These are phyloP conservation scores for Pugionium cornutum DNA, from an alignment of 345 rosid genomes.

Conservation along the genomic window DNA sequence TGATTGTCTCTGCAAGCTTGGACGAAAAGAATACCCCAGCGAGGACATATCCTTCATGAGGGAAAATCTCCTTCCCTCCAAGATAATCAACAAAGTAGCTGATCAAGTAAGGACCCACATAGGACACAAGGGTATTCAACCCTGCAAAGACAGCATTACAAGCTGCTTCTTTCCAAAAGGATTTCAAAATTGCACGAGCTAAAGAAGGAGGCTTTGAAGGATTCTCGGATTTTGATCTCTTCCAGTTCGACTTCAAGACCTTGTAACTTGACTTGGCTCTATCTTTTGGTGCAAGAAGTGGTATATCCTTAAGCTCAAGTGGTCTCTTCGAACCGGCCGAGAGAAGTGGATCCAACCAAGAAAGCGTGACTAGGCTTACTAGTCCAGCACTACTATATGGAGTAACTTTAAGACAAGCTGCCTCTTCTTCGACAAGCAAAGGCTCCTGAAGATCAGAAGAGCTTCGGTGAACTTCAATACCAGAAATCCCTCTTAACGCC, in stretches of 20 bases:
- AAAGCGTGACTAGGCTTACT: conserved; percentile 77
- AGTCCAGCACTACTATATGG: conserved; percentile 76
- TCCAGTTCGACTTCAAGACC: conserved; percentile 85
- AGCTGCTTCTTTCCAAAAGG: conserved; percentile 98
- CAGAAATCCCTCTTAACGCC: conserved; percentile 70
- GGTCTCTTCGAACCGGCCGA: conserved; percentile 93
- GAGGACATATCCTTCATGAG: conserved; percentile 91
- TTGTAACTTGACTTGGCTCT: conserved; percentile 89
- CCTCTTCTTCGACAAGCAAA: conserved; percentile 84
- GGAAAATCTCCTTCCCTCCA: conserved; percentile 82
- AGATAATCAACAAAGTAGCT: conserved; percentile 96
- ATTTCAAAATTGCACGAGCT: conserved; percentile 80
- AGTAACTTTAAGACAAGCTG: conserved; percentile 80
- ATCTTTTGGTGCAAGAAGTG: conserved; percentile 85
- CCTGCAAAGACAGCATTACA: conserved; percentile 91
- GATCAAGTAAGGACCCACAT: conserved; percentile 94
- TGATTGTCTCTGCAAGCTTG: conserved; percentile 89
- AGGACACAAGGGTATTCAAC: conserved; percentile 85
- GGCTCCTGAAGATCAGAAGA: conserved; percentile 85
- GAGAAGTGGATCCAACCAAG: conserved; percentile 95
- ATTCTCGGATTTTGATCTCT: conserved; percentile 70
- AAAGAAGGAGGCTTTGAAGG: conserved; percentile 83
- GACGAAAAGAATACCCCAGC: conserved; percentile 92
- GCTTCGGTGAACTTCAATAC: conserved; percentile 59
- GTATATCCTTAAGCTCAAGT: conserved; percentile 95